These are phyloP conservation scores for Fusarium citri DNA, from an alignment of 2,329 filamentous ascomycete species.

Conservation along the genomic window DNA sequence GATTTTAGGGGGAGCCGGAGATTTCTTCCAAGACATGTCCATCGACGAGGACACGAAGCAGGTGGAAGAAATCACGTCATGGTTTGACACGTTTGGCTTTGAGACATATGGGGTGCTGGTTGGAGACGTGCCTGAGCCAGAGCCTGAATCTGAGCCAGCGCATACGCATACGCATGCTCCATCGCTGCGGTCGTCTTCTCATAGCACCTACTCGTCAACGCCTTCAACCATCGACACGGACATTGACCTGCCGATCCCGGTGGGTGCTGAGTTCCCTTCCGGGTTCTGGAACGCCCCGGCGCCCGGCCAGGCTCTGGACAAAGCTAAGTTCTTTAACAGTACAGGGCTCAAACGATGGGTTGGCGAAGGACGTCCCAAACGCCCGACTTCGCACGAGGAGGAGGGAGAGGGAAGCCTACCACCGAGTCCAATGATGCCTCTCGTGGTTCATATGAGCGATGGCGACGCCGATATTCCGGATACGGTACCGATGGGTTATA, in stretches of 20 bases:
- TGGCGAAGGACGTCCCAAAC: slow-evolving; percentile 50
- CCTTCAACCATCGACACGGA: slow-evolving; percentile 49
- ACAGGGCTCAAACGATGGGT: slow-evolving; percentile 53
- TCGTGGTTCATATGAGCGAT: slow-evolving; percentile 56
- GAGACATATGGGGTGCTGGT: slow-evolving; percentile 56
- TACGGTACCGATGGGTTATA: slow-evolving; percentile 69
- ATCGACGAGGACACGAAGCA: slow-evolving; percentile 60
- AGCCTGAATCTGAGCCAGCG: slow-evolving; percentile 1
- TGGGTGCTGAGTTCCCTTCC: slow-evolving; percentile 50
- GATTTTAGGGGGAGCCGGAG: slow-evolving; percentile 67
- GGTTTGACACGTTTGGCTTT: slow-evolving; percentile 65
- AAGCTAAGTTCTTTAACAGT: slow-evolving; percentile 50
- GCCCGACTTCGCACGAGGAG: slow-evolving; percentile 45
- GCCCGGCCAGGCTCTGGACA: slow-evolving; percentile 42
- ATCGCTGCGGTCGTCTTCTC: slow-evolving; percentile 38
- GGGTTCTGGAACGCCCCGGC: slow-evolving; percentile 50
- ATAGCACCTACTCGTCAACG: slow-evolving; percentile 44
- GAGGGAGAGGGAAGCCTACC: slow-evolving; percentile 55
- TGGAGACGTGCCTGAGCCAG: slow-evolving; percentile 24
- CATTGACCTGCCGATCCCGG: slow-evolving; percentile 54
- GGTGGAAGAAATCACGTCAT: slow-evolving; percentile 58
- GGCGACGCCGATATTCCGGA: slow-evolving; percentile 47
- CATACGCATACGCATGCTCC: slow-evolving; percentile 5
- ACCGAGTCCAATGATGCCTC: slow-evolving; percentile 62
- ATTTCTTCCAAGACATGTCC: slow-evolving; percentile 58